phyloP scores from a whole-genome alignment of 352 stramenopile species.

The Discostella stelligera region DNA sequence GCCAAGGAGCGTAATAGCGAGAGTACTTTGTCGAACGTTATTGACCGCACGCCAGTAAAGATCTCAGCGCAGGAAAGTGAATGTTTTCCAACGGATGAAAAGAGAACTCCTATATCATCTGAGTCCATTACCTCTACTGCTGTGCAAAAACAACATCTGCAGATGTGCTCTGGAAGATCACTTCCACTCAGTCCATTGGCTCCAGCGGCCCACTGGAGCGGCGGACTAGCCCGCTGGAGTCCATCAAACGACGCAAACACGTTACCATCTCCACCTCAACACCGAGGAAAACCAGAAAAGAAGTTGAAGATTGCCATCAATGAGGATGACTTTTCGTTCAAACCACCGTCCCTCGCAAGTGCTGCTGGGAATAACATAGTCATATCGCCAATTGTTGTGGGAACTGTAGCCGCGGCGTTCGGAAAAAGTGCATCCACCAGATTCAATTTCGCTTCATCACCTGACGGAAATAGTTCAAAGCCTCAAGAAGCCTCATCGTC shows the following conservation, averaged over 20 bases:
- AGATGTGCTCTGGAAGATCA: background rate
- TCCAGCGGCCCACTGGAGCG: conserved; percentile 42
- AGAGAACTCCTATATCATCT: background rate
- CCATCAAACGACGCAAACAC: conserved; percentile 1
- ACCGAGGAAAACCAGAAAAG: conserved; percentile 1
- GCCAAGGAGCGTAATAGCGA: background rate
- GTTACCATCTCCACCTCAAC: background rate
- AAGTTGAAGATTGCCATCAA: conserved; percentile 34
- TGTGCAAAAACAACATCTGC: background rate
- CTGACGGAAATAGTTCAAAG: background rate
- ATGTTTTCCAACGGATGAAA: conserved; percentile 15
- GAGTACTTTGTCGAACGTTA: background rate
- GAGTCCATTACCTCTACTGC: background rate
- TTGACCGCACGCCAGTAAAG: background rate
- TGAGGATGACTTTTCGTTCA: conserved; percentile 56
- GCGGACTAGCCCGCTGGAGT: conserved; percentile 38
- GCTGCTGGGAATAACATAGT: conserved; percentile 12
- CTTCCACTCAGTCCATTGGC: conserved; percentile 9
- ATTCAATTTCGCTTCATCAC: conserved; percentile 11
- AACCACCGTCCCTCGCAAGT: conserved; percentile 23
- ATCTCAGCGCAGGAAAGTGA: background rate
- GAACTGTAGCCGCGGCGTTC: background rate
- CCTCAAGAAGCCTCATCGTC: background rate
- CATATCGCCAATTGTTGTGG: conserved; percentile 34
- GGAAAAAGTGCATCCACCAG: background rate